Conservation (phyloP, 2,329 filamentous ascomycete genomes). For the Fusarium floridanum region DNA sequence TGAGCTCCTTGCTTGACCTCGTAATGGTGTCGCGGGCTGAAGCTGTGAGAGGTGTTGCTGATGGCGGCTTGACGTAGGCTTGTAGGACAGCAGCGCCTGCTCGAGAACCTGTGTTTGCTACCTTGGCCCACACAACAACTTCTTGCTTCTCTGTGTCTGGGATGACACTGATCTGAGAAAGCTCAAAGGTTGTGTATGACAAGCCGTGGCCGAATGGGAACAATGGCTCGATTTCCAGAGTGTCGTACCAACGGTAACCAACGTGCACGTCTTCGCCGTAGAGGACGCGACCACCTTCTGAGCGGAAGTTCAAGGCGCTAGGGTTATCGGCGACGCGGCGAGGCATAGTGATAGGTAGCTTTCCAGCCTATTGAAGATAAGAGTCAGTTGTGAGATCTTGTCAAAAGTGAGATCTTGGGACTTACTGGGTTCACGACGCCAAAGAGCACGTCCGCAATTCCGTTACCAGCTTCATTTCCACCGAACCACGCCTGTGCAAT, state of each 20-base stretch:
- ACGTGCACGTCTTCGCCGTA: constrained; percentile 38
- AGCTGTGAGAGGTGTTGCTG: constrained; percentile 27
- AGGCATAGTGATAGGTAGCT: constrained; percentile 35
- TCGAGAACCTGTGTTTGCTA: constrained; percentile 46
- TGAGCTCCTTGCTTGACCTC: constrained; percentile 58
- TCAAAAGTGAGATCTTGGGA: not conserved
- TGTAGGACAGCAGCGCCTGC: constrained; percentile 48
- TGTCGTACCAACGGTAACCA: constrained; percentile 36
- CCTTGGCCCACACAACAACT: constrained; percentile 59
- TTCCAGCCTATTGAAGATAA: constrained; percentile 13
- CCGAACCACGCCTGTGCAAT: constrained; percentile 35
- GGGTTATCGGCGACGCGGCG: constrained; percentile 30
- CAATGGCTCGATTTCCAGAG: constrained; percentile 24
- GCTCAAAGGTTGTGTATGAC: constrained; percentile 31
- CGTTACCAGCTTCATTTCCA: constrained; percentile 36
- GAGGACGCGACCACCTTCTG: constrained; percentile 27
- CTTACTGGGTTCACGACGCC: constrained; percentile 32
- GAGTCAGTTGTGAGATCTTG: not conserved
- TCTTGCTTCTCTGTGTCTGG: not conserved
- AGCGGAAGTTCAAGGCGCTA: constrained; percentile 28
- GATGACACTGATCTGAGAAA: constrained; percentile 4
- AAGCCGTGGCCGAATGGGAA: constrained; percentile 35
- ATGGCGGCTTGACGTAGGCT: constrained; percentile 45
- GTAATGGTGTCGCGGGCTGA: constrained; percentile 40
- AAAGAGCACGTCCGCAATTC: constrained; percentile 36